A percentile compares a stretch with the other conserved stretches of the same genome.
Conservation (phyloP, 1,284 basidiomycete species). For the Boletus semigastroideus region DNA sequence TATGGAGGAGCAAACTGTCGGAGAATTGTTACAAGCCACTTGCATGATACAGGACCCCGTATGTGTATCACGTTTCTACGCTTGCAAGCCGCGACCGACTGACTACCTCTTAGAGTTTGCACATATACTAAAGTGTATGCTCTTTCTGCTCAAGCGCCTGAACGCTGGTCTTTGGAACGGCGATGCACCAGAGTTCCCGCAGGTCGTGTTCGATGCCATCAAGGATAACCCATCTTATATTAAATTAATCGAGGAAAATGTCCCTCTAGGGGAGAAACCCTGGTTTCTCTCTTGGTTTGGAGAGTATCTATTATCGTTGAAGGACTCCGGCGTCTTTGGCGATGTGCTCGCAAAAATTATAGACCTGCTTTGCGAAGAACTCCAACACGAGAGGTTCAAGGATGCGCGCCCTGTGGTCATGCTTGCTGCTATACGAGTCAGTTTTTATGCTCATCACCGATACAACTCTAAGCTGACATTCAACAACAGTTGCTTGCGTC, state of each 20-base stretch:
- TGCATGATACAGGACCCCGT: constrained; percentile 66
- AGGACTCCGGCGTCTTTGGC: constrained; percentile 50
- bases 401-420: constrained; percentile 59
- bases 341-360: constrained; percentile 70
- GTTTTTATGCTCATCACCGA: constrained; percentile 26
- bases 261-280: constrained; percentile 37
- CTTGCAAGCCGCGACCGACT: background rate
- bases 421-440: constrained; percentile 58
- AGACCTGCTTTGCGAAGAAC: constrained; percentile 72
- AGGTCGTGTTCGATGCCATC: constrained; percentile 77
- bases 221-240: constrained; percentile 72
- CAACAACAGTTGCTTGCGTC: constrained; percentile 25
- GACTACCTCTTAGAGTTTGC: constrained; percentile 54
- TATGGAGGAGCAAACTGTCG: constrained; percentile 45
- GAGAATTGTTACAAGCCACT: constrained; percentile 54
- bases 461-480: constrained; percentile 16
- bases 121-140: constrained; percentile 60
- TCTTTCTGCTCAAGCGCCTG: constrained; percentile 54
- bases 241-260: constrained; percentile 44
- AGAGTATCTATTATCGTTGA: constrained; percentile 57
- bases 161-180: constrained; percentile 61
- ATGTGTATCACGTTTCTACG: constrained; percentile 35
- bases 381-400: constrained; percentile 72
- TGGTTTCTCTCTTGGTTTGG: constrained; percentile 57
- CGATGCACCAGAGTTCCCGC: constrained; percentile 66